Evolutionary conservation across 2,329 filamentous ascomycete species (phyloP), one percentile per base, ranked within the genome.

Genomic region (Scedosporium minutisporum): DNA sequence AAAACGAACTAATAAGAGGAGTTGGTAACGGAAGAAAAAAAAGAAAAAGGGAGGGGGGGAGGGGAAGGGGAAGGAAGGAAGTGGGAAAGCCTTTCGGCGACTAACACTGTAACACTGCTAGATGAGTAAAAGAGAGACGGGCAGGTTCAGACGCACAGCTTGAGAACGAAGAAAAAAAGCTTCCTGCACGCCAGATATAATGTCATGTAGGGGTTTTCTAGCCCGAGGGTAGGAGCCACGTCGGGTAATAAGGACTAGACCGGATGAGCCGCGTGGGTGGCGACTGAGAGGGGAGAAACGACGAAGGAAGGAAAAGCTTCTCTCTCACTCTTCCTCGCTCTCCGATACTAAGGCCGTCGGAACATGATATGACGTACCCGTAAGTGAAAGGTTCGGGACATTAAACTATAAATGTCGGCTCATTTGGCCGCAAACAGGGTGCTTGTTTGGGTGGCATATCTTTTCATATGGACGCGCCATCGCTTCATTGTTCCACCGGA

Each of bases 151-250:
- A 51, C 9, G n/a, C 44, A 41, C 59, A 21, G 23, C 33, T 14
- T 38, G 33, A 38, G 10, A 14, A 38, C 12, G 29, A 23, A 21
- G 58, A 23, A 25, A 14, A 21, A 53, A 25, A 41, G 59, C 59
- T 51, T 61, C 42, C 42, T 61, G 59, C 44, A 61, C 23, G 59
- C 59, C 44, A 41, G 59, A 51, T 61, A 53, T 61, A 61, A 51
- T 61, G 29, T 51, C 59, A 33, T 51, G 25, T 21, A 29, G 42
- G 44, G 44, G 41, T 51, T 60, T 38, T 38, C 42, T 29, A 12
- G 27, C 25, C 25, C 44, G 48, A 61, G 44, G 23, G 59, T 53
- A 33, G 12, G 42, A 51, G 23, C n/a, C 44, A 53, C 59, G 59
- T 61, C 59, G 59, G 59, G 18, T 61, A 61, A 61, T 51, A 42